phyloP scores from a whole-genome alignment of 2,329 filamentous ascomycete genomes.

The Epicoccum nigrum region DNA sequence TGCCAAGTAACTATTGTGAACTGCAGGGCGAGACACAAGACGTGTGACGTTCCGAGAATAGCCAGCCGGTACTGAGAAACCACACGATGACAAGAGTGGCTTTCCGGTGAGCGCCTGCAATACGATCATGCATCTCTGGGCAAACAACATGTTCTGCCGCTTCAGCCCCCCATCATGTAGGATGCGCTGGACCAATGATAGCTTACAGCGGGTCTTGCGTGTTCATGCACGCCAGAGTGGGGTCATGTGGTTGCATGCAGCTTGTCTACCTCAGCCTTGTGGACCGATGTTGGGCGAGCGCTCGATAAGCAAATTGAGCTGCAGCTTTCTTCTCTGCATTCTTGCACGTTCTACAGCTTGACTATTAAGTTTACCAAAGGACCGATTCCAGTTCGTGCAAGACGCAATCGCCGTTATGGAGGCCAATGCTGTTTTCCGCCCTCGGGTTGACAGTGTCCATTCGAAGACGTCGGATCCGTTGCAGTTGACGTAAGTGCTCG shows the following conservation, averaged over 20 bases:
- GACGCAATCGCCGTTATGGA: background rate
- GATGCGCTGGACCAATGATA: conserved; percentile 2
- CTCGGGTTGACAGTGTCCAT: background rate
- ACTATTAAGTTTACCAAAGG: no score
- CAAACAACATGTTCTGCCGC: no score
- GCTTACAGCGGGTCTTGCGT: background rate
- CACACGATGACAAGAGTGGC: no score
- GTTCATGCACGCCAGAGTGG: conserved; percentile 1
- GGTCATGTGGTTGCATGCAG: conserved; percentile 1
- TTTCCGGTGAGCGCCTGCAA: background rate
- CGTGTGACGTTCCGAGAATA: no score
- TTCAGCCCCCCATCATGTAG: background rate
- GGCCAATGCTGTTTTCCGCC: background rate
- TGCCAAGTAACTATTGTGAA: no score
- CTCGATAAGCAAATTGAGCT: background rate
- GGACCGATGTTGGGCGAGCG: background rate
- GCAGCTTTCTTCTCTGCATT: no score
- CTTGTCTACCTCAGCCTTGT: background rate
- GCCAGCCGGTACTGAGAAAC: no score
- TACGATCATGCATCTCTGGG: background rate
- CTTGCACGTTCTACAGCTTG: no score
- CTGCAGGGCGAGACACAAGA: no score
- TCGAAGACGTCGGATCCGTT: background rate
- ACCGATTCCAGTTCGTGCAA: no score
- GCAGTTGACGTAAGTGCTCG: background rate